A percentile compares a stretch with the other conserved stretches of the same genome.
These are phyloP conservation scores for Narthecium ossifragum DNA, from an alignment of 106 monocot genomes.

Conservation along the genomic window DNA sequence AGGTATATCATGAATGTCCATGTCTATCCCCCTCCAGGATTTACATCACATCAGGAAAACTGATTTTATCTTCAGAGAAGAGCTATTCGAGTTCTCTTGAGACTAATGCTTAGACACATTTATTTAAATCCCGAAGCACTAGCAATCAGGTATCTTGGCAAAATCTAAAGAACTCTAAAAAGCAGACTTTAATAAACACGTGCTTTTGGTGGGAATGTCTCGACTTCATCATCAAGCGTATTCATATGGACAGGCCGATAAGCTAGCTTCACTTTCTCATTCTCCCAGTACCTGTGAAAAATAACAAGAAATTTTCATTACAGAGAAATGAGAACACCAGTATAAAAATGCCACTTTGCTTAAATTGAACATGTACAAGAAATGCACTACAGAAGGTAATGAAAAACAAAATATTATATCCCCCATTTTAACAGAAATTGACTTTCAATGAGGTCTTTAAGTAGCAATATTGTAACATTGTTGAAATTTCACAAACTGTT, in stretches of 20 bases:
- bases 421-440: too few species aligned
- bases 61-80: too few species aligned
- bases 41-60: too few species aligned
- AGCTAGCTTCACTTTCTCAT: slow-evolving; percentile 65
- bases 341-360: not conserved
- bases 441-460: too few species aligned
- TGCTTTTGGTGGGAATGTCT: slow-evolving; percentile 92
- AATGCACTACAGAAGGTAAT: not conserved
- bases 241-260: slow-evolving; percentile 97
- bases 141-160: not conserved
- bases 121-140: too few species aligned
- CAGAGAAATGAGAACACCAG: not conserved
- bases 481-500: too few species aligned
- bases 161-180: not conserved
- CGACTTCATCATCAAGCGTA: slow-evolving; percentile 81
- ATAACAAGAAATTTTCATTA: not conserved
- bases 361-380: not conserved
- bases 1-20: too few species aligned
- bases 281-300: slow-evolving; percentile 81
- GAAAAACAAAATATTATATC: not conserved
- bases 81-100: too few species aligned
- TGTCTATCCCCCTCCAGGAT: too few species aligned
- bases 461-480: too few species aligned
- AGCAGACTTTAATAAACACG: slow-evolving; percentile 95
- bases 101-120: too few species aligned